Evolutionary conservation across 2,329 filamentous ascomycete genomes (phyloP), one percentile per base, ranked within the genome.

Genomic region (Arthrinium puccinioides): DNA sequence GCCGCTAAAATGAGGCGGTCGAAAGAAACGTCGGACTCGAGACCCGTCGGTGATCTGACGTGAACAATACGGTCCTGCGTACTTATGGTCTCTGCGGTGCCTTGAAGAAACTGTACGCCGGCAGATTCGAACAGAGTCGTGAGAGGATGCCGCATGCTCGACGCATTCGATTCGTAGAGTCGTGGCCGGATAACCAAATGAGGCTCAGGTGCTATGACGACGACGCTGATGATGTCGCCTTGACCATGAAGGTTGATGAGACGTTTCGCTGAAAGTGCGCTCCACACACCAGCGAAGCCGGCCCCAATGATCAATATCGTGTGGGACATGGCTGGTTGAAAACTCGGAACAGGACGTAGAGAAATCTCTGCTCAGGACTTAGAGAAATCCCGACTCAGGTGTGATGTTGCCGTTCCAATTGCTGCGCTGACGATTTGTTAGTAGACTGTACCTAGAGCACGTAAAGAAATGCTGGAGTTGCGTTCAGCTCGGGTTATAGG

Each of bases 241-340:
- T 46, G 44, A n/a, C 38, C 29, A 5, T 35, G 38, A 13, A 55
- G 42, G 8, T 46, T 44, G 10, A 59, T 46, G 10, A 62, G 52
- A 3, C 59, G 52, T 32, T 48, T 50, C 18, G 61, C 60, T 6
- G 57, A 44, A 2, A 63, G 46, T 6, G 60, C 61, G 24, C 58
- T 62, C 56, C 57, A 60, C 3, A 61, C 35, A 9, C 60, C 60
- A 16, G 57, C 55, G 31, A 63, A 62, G 0, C 60, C 58, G n/a
- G 57, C 42, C 3, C 60, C 59, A 21, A 62, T 32, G 7, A 53
- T 42, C 21, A 49, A 24, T 14, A 35, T 35, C 18, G 20, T 23
- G 13, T 32, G 21, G 31, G 31, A 11, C 31, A 32, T 32, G n/a
- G n/a, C n/a, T n/a, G n/a, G n/a, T n/a, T n/a, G n/a, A n/a, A n/a